Percentiles rank a stretch among this genome's conserved stretches.
Evolutionary conservation across 345 rosid genomes (phyloP).

Genomic region (Angophora floribunda): DNA sequence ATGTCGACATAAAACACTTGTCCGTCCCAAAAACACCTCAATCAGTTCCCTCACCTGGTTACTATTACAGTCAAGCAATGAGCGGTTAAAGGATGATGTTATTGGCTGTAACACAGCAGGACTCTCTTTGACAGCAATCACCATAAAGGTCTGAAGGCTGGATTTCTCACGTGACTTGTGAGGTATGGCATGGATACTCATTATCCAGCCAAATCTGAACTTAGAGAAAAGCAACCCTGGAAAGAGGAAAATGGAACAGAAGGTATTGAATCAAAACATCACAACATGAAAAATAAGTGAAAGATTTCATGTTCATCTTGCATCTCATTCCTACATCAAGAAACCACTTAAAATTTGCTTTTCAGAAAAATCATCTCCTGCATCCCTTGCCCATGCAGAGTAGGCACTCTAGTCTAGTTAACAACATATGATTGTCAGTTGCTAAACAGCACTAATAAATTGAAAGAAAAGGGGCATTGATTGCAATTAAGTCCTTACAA

Average conservation of each 20-base stretch:
- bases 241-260: not conserved
- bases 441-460: not conserved
- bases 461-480: not conserved
- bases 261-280: not conserved
- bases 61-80: slow-evolving; percentile 26
- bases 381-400: not conserved
- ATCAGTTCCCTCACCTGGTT: slow-evolving; percentile 44
- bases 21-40: not conserved
- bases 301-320: not conserved
- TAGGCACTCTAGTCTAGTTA: not conserved
- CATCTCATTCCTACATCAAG: not conserved
- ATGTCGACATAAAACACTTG: not conserved
- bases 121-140: slow-evolving; percentile 58
- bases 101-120: slow-evolving; percentile 37
- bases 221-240: slow-evolving; percentile 77
- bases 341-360: not conserved
- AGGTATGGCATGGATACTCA: slow-evolving; percentile 47
- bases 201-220: slow-evolving; percentile 88
- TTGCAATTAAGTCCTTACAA: not conserved
- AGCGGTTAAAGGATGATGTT: slow-evolving; percentile 23
- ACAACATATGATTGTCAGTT: not conserved
- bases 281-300: not conserved
- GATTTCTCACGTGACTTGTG: slow-evolving; percentile 37
- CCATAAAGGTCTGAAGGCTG: slow-evolving; percentile 65
- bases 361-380: not conserved